phyloP scores from a whole-genome alignment of 2,329 filamentous ascomycete genomes.

The Paradendryphiella salina region DNA sequence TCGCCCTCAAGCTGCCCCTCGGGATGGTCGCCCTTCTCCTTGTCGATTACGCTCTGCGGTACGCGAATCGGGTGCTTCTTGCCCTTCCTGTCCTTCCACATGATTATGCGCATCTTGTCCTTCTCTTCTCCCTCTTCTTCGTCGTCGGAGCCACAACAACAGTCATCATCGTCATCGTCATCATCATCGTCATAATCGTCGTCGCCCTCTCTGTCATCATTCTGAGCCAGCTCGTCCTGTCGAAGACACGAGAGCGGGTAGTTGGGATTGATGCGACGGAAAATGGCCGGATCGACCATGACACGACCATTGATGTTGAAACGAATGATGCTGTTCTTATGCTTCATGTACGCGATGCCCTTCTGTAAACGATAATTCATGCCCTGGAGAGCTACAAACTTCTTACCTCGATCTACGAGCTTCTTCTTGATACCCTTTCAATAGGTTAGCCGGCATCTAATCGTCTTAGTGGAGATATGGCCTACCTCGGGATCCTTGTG shows the following conservation, averaged over 20 bases:
- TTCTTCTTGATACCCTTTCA: slow-evolving; percentile 59
- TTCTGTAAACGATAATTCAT: slow-evolving; percentile 83
- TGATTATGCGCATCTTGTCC: slow-evolving; percentile 44
- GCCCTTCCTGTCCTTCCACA: slow-evolving; percentile 55
- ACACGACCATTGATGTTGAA: slow-evolving; percentile 84
- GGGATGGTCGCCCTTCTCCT: slow-evolving; percentile 54
- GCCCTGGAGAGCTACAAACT: slow-evolving; percentile 78
- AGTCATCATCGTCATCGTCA: slow-evolving; percentile 53
- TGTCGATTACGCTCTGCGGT: slow-evolving; percentile 43
- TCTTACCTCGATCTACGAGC: slow-evolving; percentile 79
- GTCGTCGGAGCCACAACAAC: slow-evolving; percentile 27
- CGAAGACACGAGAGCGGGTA: slow-evolving; percentile 76
- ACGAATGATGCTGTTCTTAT: slow-evolving; percentile 73
- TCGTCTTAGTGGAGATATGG: neutral
- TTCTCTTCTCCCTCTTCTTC: slow-evolving; percentile 39
- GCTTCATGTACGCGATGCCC: slow-evolving; percentile 83
- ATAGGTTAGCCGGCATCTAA: slow-evolving; percentile 1
- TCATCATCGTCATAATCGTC: slow-evolving; percentile 53
- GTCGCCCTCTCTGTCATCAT: slow-evolving; percentile 57
- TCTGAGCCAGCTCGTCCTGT: slow-evolving; percentile 66
- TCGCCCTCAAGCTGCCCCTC: slow-evolving; percentile 52
- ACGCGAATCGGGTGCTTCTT: slow-evolving; percentile 58
- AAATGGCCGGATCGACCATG: slow-evolving; percentile 84
- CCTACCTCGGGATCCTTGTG: slow-evolving; percentile 67
- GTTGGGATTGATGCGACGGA: slow-evolving; percentile 83